Evolutionary conservation across 257 asterid genomes (phyloP), one percentile per base, ranked within the genome.

Genomic region (Ligustrum vulgare): DNA sequence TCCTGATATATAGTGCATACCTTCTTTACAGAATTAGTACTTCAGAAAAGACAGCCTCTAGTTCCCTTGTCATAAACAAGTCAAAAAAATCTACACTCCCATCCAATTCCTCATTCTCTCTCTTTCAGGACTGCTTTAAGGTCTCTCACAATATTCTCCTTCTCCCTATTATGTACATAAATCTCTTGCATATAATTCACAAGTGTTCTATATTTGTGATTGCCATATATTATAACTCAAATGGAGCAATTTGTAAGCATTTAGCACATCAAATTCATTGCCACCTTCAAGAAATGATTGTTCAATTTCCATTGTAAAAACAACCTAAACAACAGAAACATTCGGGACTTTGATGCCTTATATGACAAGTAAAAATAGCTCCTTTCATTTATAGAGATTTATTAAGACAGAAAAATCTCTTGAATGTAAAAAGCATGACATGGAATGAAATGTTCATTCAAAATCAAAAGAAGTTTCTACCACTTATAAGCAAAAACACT

Each of bases 81-180:
- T 36, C 31, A 41, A 18, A 3, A 3, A 8, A 71, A 62, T n/a
- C 18, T 7, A 25, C 41, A 15, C 72, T 8, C 39, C 69, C 20
- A 28, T 45, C 18, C 77, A 37, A 10, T 63, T 58, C 62, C 67
- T 56, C 69, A 67, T 56, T 32, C 6, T 31, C 16, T 58, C 37
- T n/a, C 51, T 10, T 23, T 64, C 35, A 72, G 54, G 23, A n/a
- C 45, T 10, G 62, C 62, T 75, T 16, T 12, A 69, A 22, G 23
- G 13, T 47, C 63, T 56, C 72, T 70, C 73, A 74, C 5, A 69
- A 39, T 62, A 72, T 35, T 51, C 23, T 71, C 37, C 11, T 64
- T 43, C 4, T 22, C 54, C 20, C 51, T 39, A 22, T 71, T 32
- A 54, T 64, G 47, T 16, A 34, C 66, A 28, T 35, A 54, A 37